Base-by-base conservation (phyloP, 352 stramenopile genomes). In the Phytophthora kernoviae region DNA sequence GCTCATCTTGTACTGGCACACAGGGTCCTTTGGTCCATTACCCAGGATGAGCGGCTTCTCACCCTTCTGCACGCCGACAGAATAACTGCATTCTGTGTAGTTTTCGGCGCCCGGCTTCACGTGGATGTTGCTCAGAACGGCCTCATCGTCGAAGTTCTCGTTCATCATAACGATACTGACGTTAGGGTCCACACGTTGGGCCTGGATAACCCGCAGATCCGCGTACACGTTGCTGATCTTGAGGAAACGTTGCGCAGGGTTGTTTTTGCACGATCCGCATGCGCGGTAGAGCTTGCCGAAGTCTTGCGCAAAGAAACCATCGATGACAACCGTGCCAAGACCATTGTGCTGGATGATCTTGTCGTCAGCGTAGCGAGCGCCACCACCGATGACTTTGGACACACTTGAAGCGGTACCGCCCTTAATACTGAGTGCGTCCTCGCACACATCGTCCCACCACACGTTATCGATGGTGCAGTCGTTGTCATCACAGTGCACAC, bases 261-360 rank as follows among this genome's bases (percentile, higher is more conserved):
- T 77, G 40, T 67, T 70, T 22, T 73, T 61, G 51, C 68, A 60
- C 45, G 58, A 34, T 24, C 48, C 36, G 37, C 77, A 66, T 4
- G 63, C 49, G 12, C 63, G 56, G 47, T 60, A 63, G 14, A 67
- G 20, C 52, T 64, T 68, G n/a, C 46, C 46, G 11, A 65, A 62
- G 47, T 62, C 56, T 17, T 61, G 43, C 1, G 48, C 62, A 37
- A 45, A 65, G 21, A 70, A 70, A 1, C 63, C 52, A 24, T 71
- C 57, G 39, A 68, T 63, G 33, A 68, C 55, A 9, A 72, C 63
- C 21, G 58, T 72, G 8, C 63, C 63, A 5, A 58, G 42, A 18
- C 56, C 56, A 30, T 83, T 81, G 62, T 78, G 71, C 61, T 86
- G 73, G 27, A 82, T 60, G 54, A 82, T 41, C 54, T 86, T 86